Evolutionary conservation across 2,329 filamentous ascomycete genomes (phyloP).

Genomic region (Calonectria pseudoreteaudii): DNA sequence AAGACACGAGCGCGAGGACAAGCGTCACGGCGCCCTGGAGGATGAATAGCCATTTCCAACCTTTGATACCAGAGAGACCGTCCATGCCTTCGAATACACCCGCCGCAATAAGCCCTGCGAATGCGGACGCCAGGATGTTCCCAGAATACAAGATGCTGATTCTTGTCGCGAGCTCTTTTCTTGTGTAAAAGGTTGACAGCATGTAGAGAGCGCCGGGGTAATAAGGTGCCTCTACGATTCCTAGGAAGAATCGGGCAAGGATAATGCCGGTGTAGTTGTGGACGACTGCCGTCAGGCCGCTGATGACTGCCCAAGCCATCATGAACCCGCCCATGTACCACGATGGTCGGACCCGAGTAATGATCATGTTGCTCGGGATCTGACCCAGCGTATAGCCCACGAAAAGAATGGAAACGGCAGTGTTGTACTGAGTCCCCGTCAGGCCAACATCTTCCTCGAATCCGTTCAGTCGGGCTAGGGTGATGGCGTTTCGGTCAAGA

Average conservation of each 20-base stretch:
- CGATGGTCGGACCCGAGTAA: conserved; percentile 55
- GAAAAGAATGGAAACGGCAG: conserved; percentile 51
- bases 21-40: conserved; percentile 47
- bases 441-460: conserved; percentile 64
- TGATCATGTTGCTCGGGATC: conserved; percentile 54
- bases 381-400: conserved; percentile 49
- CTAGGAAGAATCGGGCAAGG: conserved; percentile 53
- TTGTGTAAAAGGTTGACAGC: conserved; percentile 65
- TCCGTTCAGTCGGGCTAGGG: conserved; percentile 65
- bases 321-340: conserved; percentile 56
- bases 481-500: conserved; percentile 66
- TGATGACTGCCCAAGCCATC: conserved; percentile 54
- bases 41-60: conserved; percentile 50
- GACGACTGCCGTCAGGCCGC: conserved; percentile 54
- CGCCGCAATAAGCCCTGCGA: conserved; percentile 58
- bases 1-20: conserved; percentile 44
- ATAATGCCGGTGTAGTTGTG: conserved; percentile 55
- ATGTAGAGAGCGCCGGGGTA: conserved; percentile 51
- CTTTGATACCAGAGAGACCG: conserved; percentile 39
- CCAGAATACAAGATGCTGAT: conserved; percentile 58
- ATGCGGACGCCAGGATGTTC: conserved; percentile 49
- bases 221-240: conserved; percentile 54
- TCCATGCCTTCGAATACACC: conserved; percentile 51
- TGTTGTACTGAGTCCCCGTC: conserved; percentile 49
- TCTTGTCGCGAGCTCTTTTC: conserved; percentile 56